phyloP scores from a whole-genome alignment of 371 early-diverging fungal genomes.

The Mortierella sp. region DNA sequence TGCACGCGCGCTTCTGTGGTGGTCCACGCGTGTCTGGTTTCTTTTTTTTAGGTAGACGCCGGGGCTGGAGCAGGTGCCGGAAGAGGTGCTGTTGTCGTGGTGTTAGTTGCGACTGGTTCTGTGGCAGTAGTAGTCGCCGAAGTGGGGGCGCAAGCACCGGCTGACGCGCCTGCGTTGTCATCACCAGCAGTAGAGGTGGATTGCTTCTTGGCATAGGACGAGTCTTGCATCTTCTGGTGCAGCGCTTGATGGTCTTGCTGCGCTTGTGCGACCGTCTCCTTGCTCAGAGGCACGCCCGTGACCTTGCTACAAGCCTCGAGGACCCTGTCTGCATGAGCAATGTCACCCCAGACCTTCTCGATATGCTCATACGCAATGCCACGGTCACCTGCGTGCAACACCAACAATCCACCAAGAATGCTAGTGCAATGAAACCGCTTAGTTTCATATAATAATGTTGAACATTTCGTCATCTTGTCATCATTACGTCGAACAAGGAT shows the following conservation, averaged over 20 bases:
- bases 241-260: constrained; percentile 24
- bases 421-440: constrained; percentile 3
- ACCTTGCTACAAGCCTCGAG: constrained; percentile 40
- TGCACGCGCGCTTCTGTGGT: too few species aligned
- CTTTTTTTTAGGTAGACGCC: too few species aligned
- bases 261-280: constrained; percentile 18
- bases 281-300: constrained; percentile 24
- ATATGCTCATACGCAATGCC: constrained; percentile 51
- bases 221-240: constrained; percentile 36
- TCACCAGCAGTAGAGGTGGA: not conserved
- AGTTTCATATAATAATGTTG: too few species aligned
- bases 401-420: constrained; percentile 41
- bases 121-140: not conserved
- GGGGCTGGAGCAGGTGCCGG: too few species aligned
- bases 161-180: not conserved
- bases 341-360: constrained; percentile 54
- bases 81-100: too few species aligned
- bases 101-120: too few species aligned
- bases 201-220: constrained; percentile 11
- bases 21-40: too few species aligned
- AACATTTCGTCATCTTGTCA: too few species aligned
- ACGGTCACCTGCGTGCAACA: constrained; percentile 16
- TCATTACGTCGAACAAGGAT: not conserved
- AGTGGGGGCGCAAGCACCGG: not conserved
- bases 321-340: constrained; percentile 41